These are phyloP conservation scores for Shiraia sp. DNA, from an alignment of 2,329 filamentous ascomycete genomes.

Conservation along the genomic window DNA sequence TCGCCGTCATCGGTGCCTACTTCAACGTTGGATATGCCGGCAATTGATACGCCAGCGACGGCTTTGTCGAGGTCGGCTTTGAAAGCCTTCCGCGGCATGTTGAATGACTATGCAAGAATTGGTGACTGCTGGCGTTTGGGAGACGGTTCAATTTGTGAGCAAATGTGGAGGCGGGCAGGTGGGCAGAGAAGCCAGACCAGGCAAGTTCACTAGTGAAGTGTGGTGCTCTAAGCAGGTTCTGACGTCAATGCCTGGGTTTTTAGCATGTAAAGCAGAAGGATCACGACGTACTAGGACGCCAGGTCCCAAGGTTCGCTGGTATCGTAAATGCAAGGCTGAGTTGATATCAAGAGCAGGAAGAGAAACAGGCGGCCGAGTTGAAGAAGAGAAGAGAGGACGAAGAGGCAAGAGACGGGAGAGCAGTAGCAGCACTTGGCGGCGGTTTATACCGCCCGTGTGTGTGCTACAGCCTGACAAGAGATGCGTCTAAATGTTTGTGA, in stretches of 20 bases:
- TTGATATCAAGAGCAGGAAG: background rate
- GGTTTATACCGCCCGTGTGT: conserved; percentile 2
- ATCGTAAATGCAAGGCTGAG: background rate
- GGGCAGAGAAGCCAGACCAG: too few relatives aligned
- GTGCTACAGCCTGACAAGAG: conserved; percentile 14
- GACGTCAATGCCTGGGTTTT: too few relatives aligned
- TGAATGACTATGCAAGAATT: conserved; percentile 7
- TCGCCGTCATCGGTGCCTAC: conserved; percentile 73
- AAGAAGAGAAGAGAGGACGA: conserved; percentile 4
- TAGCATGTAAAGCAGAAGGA: too few relatives aligned
- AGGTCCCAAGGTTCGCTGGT: too few relatives aligned
- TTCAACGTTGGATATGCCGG: conserved; percentile 59
- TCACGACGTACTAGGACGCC: too few relatives aligned
- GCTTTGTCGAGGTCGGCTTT: conserved; percentile 59
- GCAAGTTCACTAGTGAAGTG: too few relatives aligned
- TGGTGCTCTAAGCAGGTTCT: too few relatives aligned
- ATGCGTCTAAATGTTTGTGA: background rate
- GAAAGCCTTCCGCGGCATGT: conserved; percentile 70
- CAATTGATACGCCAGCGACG: conserved; percentile 43
- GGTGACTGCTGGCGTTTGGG: conserved; percentile 7
- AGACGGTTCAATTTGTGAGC: too few relatives aligned
- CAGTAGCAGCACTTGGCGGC: conserved; percentile 14
- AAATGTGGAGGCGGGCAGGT: background rate
- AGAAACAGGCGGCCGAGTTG: conserved; percentile 5
- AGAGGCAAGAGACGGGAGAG: conserved; percentile 3